Percentiles rank a stretch among this genome's conserved stretches.
Conservation (phyloP, 768 basidiomycete genomes). For the Crepidotus variabilis region DNA sequence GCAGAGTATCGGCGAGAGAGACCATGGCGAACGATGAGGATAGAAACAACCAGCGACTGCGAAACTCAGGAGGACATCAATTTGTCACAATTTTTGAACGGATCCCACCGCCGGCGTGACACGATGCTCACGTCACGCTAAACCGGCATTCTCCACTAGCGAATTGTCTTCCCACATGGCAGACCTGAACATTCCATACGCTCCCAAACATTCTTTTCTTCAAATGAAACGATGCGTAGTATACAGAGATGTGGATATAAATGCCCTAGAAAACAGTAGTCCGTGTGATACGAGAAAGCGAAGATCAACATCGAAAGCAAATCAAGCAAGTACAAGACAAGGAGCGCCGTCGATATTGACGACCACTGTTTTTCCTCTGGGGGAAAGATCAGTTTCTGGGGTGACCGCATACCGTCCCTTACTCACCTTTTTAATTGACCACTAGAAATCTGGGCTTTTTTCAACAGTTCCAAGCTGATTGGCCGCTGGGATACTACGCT, state of each 20-base stretch:
- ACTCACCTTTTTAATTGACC: slow-evolving; percentile 15
- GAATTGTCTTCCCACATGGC: neutral
- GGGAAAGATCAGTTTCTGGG: neutral
- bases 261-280: neutral
- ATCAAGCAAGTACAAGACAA: slow-evolving; percentile 6
- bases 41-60: neutral
- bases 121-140: neutral
- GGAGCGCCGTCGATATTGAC: slow-evolving; percentile 3
- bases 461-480: slow-evolving; percentile 41
- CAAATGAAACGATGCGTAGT: neutral
- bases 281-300: neutral
- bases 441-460: slow-evolving; percentile 31
- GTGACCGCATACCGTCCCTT: neutral
- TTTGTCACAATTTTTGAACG: neutral
- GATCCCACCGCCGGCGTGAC: neutral
- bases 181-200: neutral
- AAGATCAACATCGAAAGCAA: neutral
- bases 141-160: neutral
- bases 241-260: neutral
- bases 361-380: slow-evolving; percentile 2
- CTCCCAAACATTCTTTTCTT: neutral
- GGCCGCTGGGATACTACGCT: slow-evolving; percentile 51
- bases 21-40: slow-evolving; percentile 46
- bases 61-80: neutral
- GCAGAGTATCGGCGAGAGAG: slow-evolving; percentile 70